Conservation (phyloP, 192 early-diverging fungal genomes). For the Coemansia sp. region DNA sequence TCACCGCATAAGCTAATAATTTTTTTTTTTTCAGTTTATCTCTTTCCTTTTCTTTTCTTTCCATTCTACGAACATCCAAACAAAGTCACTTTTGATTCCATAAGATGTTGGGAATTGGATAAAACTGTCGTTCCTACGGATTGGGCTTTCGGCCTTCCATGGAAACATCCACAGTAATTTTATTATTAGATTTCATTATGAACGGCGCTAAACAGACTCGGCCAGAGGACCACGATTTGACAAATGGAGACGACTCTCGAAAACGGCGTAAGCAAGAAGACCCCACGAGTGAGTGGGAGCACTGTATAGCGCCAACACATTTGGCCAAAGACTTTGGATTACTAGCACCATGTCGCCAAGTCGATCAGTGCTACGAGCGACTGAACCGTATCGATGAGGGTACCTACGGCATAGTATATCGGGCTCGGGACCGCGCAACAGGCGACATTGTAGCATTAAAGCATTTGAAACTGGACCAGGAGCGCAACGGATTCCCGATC, state of each 20-base stretch:
- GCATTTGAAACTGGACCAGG: constrained; percentile 74
- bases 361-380: constrained; percentile 76
- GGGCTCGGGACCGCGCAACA: constrained; percentile 79
- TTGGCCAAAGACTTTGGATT: constrained; percentile 9
- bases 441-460: constrained; percentile 80
- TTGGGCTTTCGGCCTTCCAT: neutral
- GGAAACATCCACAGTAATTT: neutral
- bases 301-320: constrained; percentile 25
- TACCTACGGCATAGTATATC: constrained; percentile 94
- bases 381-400: constrained; percentile 97
- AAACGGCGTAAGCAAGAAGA: constrained; percentile 16
- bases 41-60: neutral
- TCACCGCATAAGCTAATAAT: neutral
- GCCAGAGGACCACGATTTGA: neutral
- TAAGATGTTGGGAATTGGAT: neutral
- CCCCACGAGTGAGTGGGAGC: neutral
- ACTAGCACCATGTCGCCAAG: constrained; percentile 28
- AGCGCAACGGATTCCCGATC: constrained; percentile 79
- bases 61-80: neutral
- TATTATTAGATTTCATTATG: neutral
- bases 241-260: neutral
- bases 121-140: no score
- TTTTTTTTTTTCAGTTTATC: constrained; percentile 6
- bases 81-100: neutral
- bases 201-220: constrained; percentile 1